Base-by-base conservation (phyloP, 2,329 filamentous ascomycete genomes). In the Fusarium tricinctum region DNA sequence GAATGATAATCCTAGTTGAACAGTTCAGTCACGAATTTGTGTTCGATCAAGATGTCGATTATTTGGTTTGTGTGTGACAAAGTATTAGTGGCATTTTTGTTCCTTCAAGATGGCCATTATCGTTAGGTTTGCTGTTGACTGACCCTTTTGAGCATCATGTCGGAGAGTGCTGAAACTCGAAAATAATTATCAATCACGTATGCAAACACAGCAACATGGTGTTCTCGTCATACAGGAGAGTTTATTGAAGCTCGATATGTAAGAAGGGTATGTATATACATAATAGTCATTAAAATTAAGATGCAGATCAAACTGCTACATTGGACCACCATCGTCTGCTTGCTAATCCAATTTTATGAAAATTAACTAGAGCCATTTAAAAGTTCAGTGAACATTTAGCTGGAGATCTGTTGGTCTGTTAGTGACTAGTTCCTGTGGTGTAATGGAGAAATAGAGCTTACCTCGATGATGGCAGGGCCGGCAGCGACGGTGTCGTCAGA, bases 401-500 rank as follows among this genome's bases (percentile, higher is more conserved):
- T 68, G 10, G 66, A 68, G 47, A 68, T 68, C 66, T 68, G 2
- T 15, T 0, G 1, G 0, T 0, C 2, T 12, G 48, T 69, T 53
- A 69, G 61, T n/a, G 5, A 20, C 1, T 15, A 3, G 8, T 28
- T 4, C 1, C 10, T 1, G 1, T 14, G 1, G 1, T 22, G 0
- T 5, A 3, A 0, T 33, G 2, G 1, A 2, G 45, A 19, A n/a
- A 8, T 17, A 7, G 8, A 10, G 9, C 49, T 46, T 6, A 69
- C 66, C 66, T 69, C 79, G 48, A 81, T 57, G 49, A 81, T 72
- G 6, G 74, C 79, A 44, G 80, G 78, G 6, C 79, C 78, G 35
- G 78, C 78, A 43, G 79, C 75, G 44, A 78, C 77, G 46, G 79
- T 81, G 50, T 77, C 78, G 47, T 81, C 78, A 22, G 70, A 68